Base-by-base conservation (phyloP, 441 rosid species). In the Eruca vesicaria region DNA sequence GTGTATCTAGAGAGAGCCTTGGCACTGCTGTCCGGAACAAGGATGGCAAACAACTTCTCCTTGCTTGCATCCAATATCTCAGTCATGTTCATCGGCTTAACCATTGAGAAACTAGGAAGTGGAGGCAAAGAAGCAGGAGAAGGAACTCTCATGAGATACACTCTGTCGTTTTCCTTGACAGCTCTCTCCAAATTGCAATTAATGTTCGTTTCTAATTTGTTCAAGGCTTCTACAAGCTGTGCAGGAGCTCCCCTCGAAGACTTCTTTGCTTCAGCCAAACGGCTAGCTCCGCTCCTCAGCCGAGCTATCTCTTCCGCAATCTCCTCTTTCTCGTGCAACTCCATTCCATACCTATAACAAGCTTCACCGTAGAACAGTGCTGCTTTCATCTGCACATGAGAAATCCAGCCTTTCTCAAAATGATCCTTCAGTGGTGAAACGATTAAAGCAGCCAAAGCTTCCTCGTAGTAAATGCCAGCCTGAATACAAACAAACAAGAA, bases 1-100 rank as follows among this genome's bases (percentile, higher is more conserved):
- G 99, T 92, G 76, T 95, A 95, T 83, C 92, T 90, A 45, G 99
- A 95, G 84, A 94, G 98, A 77, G 98, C 91, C 82, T 95, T 95
- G 19, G 98, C 97, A 83, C 99, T 95, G 79, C 84, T 88, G 77
- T 95, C 99, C 15, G 99, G 99, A 82, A 95, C 94, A 79, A 95
- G 94, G 83, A 87, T 89, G 31, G 91, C 82, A 86, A 95, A 93
- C 88, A 95, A 78, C 85, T 93, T 95, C 81, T 91, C 97, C 84
- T 91, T 93, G 89, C 98, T 93, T 15, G 99, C 98, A 84, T 95
- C 97, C 74, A 95, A 80, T 35, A 91, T 75, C 64, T 91, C 99
- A 80, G 69, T 80, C 98, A 95, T 93, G 60, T 87, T 64, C 90
- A 95, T 83, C 14, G 98, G 75, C 86, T 93, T 95, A 55, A 93